Evolutionary conservation across 1,284 basidiomycete species (phyloP), one percentile per base, ranked within the genome.

Genomic region (Ganoderma multipileum): DNA sequence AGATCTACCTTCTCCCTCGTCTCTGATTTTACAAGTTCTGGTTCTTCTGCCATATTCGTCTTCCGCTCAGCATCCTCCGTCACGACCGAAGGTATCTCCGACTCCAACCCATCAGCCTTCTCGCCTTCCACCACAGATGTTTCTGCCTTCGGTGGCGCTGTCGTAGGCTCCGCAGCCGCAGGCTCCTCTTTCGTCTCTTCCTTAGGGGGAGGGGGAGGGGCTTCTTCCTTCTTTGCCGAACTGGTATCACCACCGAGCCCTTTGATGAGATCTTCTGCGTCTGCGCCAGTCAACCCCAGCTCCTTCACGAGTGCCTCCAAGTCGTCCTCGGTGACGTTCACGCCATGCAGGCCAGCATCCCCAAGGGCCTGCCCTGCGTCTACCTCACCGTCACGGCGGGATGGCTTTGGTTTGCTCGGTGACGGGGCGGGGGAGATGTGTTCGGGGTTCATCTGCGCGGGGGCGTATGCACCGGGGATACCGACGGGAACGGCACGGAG

Each of bases 361-460:
- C 83, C 82, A 58, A 95, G 82, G 71, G 89, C 87, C 5, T 86
- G 85, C 52, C 91, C 86, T 14, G 90, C 82, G 75, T 94, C 91
- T 58, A 91, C 83, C 74, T 88, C 84, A 39, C 82, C 81, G 61
- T 83, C 79, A 52, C 74, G 73, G 52, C 65, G 70, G 63, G 71
- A 64, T 4, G 61, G 54, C 65, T 67, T 73, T 2, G 72, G 72
- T 61, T 75, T 76, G 64, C 72, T 71, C 3, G 90, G 87, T 8
- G 87, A 86, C 1, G 81, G 80, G n/a, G 84, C 78, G 16, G 85
- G 84, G 50, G 83, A 82, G 47, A 86, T 84, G 71, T 88, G 90
- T 61, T 91, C 88, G 33, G 92, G 91, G n/a, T 81, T 91, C 90
- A 94, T 94, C 75, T 94, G 87, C 16, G 88, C 81, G 14, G 93